phyloP scores from a whole-genome alignment of 768 basidiomycete species.

The Collybia sordida region DNA sequence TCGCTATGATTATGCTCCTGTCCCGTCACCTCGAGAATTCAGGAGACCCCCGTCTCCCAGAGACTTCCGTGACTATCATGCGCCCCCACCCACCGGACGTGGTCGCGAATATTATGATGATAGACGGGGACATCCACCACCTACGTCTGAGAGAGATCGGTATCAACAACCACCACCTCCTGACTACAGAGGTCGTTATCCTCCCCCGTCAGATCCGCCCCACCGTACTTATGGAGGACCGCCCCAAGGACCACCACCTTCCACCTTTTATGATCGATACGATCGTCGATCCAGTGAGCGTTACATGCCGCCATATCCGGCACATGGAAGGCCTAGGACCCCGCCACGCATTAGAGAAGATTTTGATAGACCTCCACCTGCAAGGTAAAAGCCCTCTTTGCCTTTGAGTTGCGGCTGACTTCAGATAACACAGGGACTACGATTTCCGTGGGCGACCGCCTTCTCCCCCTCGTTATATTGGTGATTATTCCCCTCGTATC shows the following conservation, averaged over 20 bases:
- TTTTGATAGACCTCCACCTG: constrained; percentile 53
- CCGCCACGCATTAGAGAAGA: constrained; percentile 65
- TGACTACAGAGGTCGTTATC: constrained; percentile 57
- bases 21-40: constrained; percentile 46
- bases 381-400: constrained; percentile 43
- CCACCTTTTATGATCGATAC: constrained; percentile 65
- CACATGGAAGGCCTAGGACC: constrained; percentile 46
- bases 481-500: constrained; percentile 54
- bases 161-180: constrained; percentile 48
- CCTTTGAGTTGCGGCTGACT: constrained; percentile 1
- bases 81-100: constrained; percentile 44
- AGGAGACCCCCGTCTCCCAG: constrained; percentile 64
- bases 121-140: constrained; percentile 42
- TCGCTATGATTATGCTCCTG: constrained; percentile 56
- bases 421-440: constrained; percentile 48
- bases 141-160: constrained; percentile 47
- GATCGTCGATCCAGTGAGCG: constrained; percentile 48
- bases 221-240: constrained; percentile 53
- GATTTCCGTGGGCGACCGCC: constrained; percentile 56
- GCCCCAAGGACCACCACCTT: constrained; percentile 44
- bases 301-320: constrained; percentile 47
- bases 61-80: constrained; percentile 66
- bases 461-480: constrained; percentile 49
- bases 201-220: constrained; percentile 50
- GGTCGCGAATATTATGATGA: constrained; percentile 75